Conservation (phyloP, 768 basidiomycete species). For the Amanita molliuscula region DNA sequence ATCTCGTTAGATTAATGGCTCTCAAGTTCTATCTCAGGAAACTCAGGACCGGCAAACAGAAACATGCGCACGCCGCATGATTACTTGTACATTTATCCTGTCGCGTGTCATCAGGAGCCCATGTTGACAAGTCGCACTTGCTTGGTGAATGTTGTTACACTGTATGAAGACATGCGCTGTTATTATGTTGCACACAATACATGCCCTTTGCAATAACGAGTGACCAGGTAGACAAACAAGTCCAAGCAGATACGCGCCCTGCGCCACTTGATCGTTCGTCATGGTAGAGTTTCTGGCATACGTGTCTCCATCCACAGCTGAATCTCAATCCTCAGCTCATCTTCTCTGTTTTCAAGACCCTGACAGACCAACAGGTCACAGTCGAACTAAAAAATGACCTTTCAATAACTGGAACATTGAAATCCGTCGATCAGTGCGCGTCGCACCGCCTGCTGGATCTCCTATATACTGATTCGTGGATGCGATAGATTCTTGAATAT, state of each 20-base stretch:
- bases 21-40: conserved; percentile 88
- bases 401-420: conserved; percentile 88
- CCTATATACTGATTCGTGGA: conserved; percentile 5
- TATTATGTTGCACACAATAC: conserved; percentile 1
- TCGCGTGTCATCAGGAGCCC: background rate
- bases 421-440: conserved; percentile 95
- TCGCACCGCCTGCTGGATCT: background rate
- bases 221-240: background rate
- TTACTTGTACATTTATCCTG: background rate
- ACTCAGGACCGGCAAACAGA: conserved; percentile 88
- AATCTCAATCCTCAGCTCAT: conserved; percentile 49
- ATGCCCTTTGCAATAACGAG: background rate
- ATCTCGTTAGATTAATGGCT: conserved; percentile 2
- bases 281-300: background rate
- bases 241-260: background rate
- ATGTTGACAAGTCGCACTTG: conserved; percentile 9
- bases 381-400: conserved; percentile 99
- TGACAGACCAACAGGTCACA: conserved; percentile 93
- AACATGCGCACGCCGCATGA: conserved; percentile 72
- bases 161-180: conserved; percentile 6
- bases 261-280: background rate
- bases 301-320: background rate
- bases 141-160: background rate
- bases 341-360: conserved; percentile 98
- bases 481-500: conserved; percentile 81